Percentiles rank a stretch among this genome's conserved stretches.
phyloP scores from a whole-genome alignment of 768 basidiomycete genomes.

The Leccinum sublutescens region DNA sequence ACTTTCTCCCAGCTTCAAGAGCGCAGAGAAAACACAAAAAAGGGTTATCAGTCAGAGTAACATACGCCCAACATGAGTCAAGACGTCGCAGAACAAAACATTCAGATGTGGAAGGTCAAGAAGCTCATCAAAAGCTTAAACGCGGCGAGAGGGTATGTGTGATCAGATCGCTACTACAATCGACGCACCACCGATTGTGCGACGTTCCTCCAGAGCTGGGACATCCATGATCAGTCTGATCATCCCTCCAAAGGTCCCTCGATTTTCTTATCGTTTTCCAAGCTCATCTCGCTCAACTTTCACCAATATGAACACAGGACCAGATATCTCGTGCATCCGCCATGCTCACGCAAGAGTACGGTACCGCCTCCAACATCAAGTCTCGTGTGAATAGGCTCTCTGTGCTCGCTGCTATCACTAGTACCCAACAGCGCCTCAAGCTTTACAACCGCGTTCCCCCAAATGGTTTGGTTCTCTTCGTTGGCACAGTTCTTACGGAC shows the following conservation, averaged over 20 bases:
- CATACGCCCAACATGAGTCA: conserved; percentile 66
- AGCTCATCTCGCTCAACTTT: background rate
- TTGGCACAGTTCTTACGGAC: conserved; percentile 96
- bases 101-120: conserved; percentile 98
- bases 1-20: conserved; percentile 26
- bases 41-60: conserved; percentile 11
- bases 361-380: conserved; percentile 99
- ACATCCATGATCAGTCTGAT: conserved; percentile 99
- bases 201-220: conserved; percentile 59
- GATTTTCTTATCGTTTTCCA: conserved; percentile 11
- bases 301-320: conserved; percentile 46
- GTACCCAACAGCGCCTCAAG: conserved; percentile 96
- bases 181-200: conserved; percentile 23
- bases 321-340: conserved; percentile 93
- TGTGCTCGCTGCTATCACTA: conserved; percentile 96
- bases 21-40: conserved; percentile 14
- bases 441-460: conserved; percentile 95
- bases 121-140: conserved; percentile 99
- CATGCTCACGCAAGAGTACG: conserved; percentile 98
- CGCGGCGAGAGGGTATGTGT: conserved; percentile 54
- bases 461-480: conserved; percentile 96
- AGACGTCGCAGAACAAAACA: conserved; percentile 89
- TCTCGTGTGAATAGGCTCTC: conserved; percentile 97
- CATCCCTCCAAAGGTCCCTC: conserved; percentile 83
- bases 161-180: background rate